phyloP scores from a whole-genome alignment of 345 rosid species.

The Linum trigynum region DNA sequence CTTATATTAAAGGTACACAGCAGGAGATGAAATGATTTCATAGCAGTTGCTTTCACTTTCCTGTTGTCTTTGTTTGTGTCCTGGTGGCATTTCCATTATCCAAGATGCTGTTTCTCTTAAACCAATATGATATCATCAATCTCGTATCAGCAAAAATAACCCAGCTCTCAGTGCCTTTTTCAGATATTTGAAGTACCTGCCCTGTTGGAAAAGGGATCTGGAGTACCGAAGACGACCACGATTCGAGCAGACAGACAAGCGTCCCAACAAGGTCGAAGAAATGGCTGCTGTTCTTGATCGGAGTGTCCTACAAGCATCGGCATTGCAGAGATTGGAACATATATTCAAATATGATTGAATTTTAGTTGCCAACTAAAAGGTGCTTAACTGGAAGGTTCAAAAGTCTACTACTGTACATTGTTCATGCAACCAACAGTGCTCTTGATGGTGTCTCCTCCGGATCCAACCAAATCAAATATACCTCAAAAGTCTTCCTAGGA shows the following conservation, averaged over 20 bases:
- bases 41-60: background rate
- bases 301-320: background rate
- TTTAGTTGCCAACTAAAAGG: background rate
- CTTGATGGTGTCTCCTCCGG: no score
- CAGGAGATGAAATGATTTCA: background rate
- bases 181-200: slow-evolving; percentile 76
- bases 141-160: no score
- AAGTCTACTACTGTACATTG: background rate
- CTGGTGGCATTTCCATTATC: background rate
- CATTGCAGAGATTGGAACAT: background rate
- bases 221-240: slow-evolving; percentile 37
- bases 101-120: background rate
- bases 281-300: slow-evolving; percentile 45
- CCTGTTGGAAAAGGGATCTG: slow-evolving; percentile 70
- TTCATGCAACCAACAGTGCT: no score
- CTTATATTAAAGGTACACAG: slow-evolving; percentile 51
- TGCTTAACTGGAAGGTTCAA: background rate
- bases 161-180: slow-evolving; percentile 3
- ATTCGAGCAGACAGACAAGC: slow-evolving; percentile 37
- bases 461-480: no score
- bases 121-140: no score
- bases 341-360: background rate
- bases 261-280: slow-evolving; percentile 16
- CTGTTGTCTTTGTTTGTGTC: background rate
- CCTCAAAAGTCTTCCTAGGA: no score